A percentile compares a stretch with the other conserved stretches of the same genome.
These are phyloP conservation scores for Clonostachys rhizophaga DNA, from an alignment of 2,329 filamentous ascomycete genomes.

Conservation along the genomic window DNA sequence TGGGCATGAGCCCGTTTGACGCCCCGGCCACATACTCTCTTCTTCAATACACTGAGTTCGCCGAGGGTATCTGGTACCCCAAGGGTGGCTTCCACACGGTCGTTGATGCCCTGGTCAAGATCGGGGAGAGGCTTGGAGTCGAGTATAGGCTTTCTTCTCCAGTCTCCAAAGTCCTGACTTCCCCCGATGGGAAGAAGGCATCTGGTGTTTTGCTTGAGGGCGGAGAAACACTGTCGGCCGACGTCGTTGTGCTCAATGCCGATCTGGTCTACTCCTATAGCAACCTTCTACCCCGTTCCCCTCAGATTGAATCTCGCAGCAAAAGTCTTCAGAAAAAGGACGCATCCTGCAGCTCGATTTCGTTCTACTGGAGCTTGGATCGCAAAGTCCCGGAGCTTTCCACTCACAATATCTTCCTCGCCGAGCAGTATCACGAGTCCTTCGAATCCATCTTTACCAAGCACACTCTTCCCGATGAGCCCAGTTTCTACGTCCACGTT, in stretches of 20 bases:
- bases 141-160: conserved; percentile 55
- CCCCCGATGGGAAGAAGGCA: conserved; percentile 43
- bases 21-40: conserved; percentile 71
- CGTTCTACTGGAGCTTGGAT: conserved; percentile 70
- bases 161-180: conserved; percentile 50
- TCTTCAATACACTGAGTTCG: conserved; percentile 70
- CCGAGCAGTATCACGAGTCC: conserved; percentile 66
- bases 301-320: conserved; percentile 29
- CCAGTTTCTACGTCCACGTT: conserved; percentile 75
- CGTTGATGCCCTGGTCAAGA: conserved; percentile 56
- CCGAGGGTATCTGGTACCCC: conserved; percentile 74
- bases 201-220: conserved; percentile 54
- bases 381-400: conserved; percentile 56
- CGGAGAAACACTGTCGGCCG: conserved; percentile 55
- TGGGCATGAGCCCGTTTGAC: conserved; percentile 76
- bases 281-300: conserved; percentile 54
- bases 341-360: conserved; percentile 68
- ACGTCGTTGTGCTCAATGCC: conserved; percentile 67
- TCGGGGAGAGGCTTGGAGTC: conserved; percentile 59
- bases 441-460: conserved; percentile 73
- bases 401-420: conserved; percentile 75
- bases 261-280: conserved; percentile 73
- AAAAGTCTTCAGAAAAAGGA: conserved; percentile 37
- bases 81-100: conserved; percentile 66
- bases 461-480: conserved; percentile 61